phyloP scores from a whole-genome alignment of 345 rosid species.

The Eucalyptus paniculata region DNA sequence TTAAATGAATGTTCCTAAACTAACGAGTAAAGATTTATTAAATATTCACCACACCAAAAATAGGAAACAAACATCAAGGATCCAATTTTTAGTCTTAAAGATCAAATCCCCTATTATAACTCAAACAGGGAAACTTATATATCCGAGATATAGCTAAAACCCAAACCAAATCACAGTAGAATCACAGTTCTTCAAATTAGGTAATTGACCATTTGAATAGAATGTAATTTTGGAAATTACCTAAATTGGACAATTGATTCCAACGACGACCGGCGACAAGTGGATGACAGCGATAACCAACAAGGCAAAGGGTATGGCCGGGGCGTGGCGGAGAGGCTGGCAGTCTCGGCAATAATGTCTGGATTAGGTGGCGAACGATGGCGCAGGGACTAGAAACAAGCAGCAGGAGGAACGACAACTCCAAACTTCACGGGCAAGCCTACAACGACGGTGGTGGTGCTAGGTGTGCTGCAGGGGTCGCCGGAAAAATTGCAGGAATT shows the following conservation, averaged over 20 bases:
- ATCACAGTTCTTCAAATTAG: neutral
- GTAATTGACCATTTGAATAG: accelerated
- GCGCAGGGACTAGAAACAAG: neutral
- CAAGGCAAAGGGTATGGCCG: neutral
- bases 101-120: neutral
- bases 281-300: neutral
- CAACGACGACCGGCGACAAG: neutral
- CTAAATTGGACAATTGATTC: neutral
- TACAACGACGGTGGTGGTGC: neutral
- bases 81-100: neutral
- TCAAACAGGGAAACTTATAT: neutral
- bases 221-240: neutral
- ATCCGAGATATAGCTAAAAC: neutral
- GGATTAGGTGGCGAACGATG: neutral
- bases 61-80: neutral
- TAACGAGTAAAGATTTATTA: neutral
- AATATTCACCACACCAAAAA: neutral
- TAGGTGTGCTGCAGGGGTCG: neutral
- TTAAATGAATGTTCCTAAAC: neutral
- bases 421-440: neutral
- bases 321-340: neutral
- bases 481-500: neutral
- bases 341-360: neutral
- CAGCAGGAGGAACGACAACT: neutral
- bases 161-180: accelerated